These are phyloP conservation scores for Galeopsis tetrahit DNA, from an alignment of 257 asterid species.

Conservation along the genomic window DNA sequence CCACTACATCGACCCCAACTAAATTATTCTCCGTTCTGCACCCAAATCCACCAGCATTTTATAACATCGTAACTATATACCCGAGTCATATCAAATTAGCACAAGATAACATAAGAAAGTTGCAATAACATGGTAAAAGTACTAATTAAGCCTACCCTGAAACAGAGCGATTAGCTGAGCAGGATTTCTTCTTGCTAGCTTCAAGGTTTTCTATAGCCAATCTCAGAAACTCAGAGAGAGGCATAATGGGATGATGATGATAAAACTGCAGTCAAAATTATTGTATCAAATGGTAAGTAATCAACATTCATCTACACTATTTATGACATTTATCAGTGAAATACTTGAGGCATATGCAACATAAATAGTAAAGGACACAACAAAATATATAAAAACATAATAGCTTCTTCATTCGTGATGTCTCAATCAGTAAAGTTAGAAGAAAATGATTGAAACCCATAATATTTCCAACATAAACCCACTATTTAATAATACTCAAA, in stretches of 20 bases:
- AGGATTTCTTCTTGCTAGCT: conserved; percentile 42
- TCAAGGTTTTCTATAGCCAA: conserved; percentile 67
- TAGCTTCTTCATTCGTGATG: conserved; percentile 15
- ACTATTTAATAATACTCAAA: conserved; percentile 38
- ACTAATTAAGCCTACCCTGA: conserved; percentile 45
- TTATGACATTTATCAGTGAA: conserved; percentile 28
- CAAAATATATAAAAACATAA: not conserved
- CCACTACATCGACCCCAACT: conserved; percentile 46
- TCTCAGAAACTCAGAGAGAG: conserved; percentile 73
- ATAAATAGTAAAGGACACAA: conserved; percentile 11
- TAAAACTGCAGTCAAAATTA: conserved; percentile 26
- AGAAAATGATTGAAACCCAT: conserved; percentile 39
- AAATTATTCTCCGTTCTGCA: conserved; percentile 61
- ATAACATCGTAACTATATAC: conserved; percentile 19
- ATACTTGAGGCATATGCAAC: conserved; percentile 27
- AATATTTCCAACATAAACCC: conserved; percentile 47
- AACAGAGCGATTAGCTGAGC: conserved; percentile 40
- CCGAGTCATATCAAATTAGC: not conserved
- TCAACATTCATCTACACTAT: conserved; percentile 29
- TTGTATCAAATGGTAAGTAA: not conserved
- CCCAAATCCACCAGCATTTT: conserved; percentile 21
- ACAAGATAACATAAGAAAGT: not conserved
- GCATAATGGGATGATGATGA: conserved; percentile 47
- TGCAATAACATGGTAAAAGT: not conserved
- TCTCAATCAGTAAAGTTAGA: conserved; percentile 29